A percentile compares a stretch with the other conserved stretches of the same genome.
Conservation (phyloP, 345 rosid genomes). For the Boechera stricta region DNA sequence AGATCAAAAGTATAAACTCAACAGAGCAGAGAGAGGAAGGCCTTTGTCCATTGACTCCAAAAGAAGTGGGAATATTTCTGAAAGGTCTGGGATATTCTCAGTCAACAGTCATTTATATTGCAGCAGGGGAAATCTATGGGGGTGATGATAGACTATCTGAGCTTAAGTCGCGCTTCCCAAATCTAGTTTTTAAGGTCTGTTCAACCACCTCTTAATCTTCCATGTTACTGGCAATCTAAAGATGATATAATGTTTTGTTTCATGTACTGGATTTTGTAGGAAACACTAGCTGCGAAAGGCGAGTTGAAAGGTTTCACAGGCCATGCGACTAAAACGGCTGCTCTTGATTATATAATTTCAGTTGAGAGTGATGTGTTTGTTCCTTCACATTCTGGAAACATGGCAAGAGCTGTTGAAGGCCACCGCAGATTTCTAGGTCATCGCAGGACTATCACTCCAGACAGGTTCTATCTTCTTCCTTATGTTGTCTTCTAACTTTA, state of each 20-base stretch:
- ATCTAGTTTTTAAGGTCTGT: conserved; percentile 80
- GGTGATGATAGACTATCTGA: conserved; percentile 70
- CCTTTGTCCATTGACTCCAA: conserved; percentile 89
- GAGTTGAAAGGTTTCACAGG: conserved; percentile 67
- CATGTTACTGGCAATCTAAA: conserved; percentile 3
- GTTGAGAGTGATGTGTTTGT: conserved; percentile 86
- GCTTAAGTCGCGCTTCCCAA: conserved; percentile 72
- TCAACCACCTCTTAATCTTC: conserved; percentile 5
- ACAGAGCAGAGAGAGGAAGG: conserved; percentile 86
- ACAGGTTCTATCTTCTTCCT: conserved; percentile 58
- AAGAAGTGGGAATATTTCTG: conserved; percentile 87
- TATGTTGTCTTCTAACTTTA: conserved; percentile 3
- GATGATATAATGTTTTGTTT: conserved; percentile 10
- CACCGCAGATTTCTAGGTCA: conserved; percentile 95
- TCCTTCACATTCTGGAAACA: conserved; percentile 91
- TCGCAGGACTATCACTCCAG: conserved; percentile 80
- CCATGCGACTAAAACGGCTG: conserved; percentile 87
- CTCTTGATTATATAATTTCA: conserved; percentile 92
- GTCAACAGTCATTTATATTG: conserved; percentile 74
- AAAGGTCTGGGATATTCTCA: conserved; percentile 84
- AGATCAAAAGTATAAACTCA: conserved; percentile 85
- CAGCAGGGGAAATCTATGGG: conserved; percentile 94
- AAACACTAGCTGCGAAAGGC: conserved; percentile 60
- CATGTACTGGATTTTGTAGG: conserved; percentile 53
- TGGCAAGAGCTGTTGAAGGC: conserved; percentile 99